Conservation (phyloP, 2,329 filamentous ascomycete species). For the Delphinella strobiligena region DNA sequence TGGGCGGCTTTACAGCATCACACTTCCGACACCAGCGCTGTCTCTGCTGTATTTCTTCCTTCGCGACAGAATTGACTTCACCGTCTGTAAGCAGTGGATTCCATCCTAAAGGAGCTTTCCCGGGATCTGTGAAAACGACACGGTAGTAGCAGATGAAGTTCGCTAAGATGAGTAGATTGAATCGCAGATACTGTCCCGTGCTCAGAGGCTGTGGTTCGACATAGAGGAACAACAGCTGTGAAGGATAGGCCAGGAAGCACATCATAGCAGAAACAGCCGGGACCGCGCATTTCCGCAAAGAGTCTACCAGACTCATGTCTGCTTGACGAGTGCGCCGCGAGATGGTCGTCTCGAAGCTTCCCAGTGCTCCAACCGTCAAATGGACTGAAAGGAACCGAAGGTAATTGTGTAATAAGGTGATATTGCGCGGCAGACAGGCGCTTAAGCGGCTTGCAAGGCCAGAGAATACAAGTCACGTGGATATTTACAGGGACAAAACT, state of each 20-base stretch:
- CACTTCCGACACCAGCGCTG: constrained; percentile 66
- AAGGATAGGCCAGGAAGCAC: constrained; percentile 56
- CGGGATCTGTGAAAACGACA: constrained; percentile 48
- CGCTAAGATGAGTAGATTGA: constrained; percentile 53
- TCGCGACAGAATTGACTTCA: constrained; percentile 41
- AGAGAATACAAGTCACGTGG: too few relatives aligned
- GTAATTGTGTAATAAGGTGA: too few relatives aligned
- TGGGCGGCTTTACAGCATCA: constrained; percentile 57
- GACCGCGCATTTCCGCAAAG: constrained; percentile 44
- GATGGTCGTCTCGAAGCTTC: too few relatives aligned
- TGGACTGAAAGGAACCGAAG: too few relatives aligned
- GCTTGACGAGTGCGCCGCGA: too few relatives aligned
- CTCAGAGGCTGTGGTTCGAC: constrained; percentile 48
- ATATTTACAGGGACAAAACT: too few relatives aligned
- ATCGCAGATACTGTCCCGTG: constrained; percentile 43
- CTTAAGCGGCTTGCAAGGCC: too few relatives aligned
- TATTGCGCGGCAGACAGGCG: too few relatives aligned
- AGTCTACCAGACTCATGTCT: background rate
- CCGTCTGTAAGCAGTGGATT: constrained; percentile 17
- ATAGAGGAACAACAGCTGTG: constrained; percentile 56
- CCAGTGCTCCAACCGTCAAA: too few relatives aligned
- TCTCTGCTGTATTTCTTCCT: constrained; percentile 16
- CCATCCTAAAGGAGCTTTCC: constrained; percentile 38
- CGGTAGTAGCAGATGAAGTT: constrained; percentile 60
- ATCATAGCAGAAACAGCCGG: constrained; percentile 56